These are phyloP conservation scores for Alternaria brassicae DNA, from an alignment of 2,329 filamentous ascomycete species.

Conservation along the genomic window DNA sequence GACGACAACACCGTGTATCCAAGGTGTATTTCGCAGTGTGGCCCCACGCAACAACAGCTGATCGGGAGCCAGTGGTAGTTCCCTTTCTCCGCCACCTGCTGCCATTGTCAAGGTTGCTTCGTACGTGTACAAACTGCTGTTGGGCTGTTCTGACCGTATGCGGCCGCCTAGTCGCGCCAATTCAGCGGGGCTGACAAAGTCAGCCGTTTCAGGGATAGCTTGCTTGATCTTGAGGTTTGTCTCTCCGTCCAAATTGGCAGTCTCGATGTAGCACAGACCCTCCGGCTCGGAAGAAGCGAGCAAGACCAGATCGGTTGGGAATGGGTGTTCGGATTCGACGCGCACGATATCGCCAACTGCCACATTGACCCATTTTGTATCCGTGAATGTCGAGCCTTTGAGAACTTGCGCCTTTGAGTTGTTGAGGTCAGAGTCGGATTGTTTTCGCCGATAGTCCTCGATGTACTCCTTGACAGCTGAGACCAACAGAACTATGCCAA, in stretches of 20 bases:
- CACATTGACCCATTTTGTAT: slow-evolving; percentile 93
- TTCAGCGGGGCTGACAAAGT: slow-evolving; percentile 85
- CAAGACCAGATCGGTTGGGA: slow-evolving; percentile 91
- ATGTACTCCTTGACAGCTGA: slow-evolving; percentile 94
- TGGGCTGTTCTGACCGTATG: slow-evolving; percentile 93
- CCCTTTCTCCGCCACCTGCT: slow-evolving; percentile 89
- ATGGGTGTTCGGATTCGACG: slow-evolving; percentile 92
- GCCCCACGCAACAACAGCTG: slow-evolving; percentile 92
- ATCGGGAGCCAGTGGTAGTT: slow-evolving; percentile 86
- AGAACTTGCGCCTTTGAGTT: slow-evolving; percentile 84
- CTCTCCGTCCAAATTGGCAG: slow-evolving; percentile 95
- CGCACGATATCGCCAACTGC: slow-evolving; percentile 90
- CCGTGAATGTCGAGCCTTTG: slow-evolving; percentile 81
- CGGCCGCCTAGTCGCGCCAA: slow-evolving; percentile 85
- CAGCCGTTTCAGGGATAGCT: slow-evolving; percentile 87
- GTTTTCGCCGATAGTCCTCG: slow-evolving; percentile 89
- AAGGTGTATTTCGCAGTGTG: slow-evolving; percentile 93
- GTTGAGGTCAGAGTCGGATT: slow-evolving; percentile 86
- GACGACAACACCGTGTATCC: slow-evolving; percentile 94
- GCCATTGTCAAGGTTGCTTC: slow-evolving; percentile 95
- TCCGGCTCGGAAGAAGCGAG: slow-evolving; percentile 96
- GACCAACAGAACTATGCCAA: slow-evolving; percentile 88
- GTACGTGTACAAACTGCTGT: slow-evolving; percentile 98
- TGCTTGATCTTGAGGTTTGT: slow-evolving; percentile 99
- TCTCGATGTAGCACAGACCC: slow-evolving; percentile 98